These are phyloP conservation scores for Abrus precatorius DNA, from an alignment of 306 rosid species.

Conservation along the genomic window DNA sequence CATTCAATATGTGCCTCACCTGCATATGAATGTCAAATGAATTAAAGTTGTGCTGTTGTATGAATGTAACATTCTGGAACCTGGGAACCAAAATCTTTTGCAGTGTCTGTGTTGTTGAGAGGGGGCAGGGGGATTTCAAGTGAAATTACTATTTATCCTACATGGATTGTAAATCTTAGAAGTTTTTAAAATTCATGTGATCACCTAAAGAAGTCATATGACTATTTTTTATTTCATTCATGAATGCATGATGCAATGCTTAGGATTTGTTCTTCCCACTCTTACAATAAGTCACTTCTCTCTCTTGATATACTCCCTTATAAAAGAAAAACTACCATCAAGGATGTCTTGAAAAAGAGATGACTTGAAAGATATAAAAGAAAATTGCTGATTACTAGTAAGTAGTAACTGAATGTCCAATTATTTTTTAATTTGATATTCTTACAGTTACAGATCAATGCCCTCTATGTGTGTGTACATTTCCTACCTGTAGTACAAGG, in stretches of 20 bases:
- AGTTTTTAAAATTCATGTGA: not conserved
- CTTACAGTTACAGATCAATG: slow-evolving; percentile 6
- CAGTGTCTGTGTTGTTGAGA: not conserved
- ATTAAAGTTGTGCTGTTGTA: slow-evolving; percentile 15
- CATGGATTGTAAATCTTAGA: not conserved
- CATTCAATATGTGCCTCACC: slow-evolving; percentile 88
- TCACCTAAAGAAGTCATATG: not conserved
- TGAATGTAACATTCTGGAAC: not conserved
- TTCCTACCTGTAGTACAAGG: slow-evolving; percentile 85
- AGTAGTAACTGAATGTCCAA: not conserved
- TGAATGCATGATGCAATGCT: not conserved
- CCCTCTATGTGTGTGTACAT: not conserved
- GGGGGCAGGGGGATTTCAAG: not conserved
- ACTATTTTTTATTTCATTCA: not conserved
- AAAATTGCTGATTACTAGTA: not conserved
- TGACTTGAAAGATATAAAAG: not conserved
- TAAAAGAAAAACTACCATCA: not conserved
- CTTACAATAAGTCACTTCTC: not conserved
- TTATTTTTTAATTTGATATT: slow-evolving; percentile 10
- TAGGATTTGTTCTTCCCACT: slow-evolving; percentile 15
- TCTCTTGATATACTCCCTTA: not conserved
- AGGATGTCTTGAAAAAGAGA: not conserved
- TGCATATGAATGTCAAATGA: slow-evolving; percentile 46
- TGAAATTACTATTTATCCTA: not conserved
- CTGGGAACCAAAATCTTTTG: slow-evolving; percentile 27